Evolutionary conservation across 805 yeast genomes (phyloP).

Genomic region (Metschnikowia henanensis): DNA sequence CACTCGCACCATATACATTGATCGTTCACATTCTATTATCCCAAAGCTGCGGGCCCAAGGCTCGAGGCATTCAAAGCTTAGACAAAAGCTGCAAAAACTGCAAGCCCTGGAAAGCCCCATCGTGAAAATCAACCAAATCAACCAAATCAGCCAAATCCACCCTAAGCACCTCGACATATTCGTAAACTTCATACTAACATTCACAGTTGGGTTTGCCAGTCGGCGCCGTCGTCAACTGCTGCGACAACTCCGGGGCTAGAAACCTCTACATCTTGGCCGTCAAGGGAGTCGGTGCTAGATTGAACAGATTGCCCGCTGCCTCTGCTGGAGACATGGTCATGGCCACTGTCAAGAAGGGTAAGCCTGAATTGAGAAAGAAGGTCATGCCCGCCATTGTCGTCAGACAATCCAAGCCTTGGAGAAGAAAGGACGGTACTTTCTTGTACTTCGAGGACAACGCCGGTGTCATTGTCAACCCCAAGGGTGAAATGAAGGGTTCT

Average conservation of each 20-base stretch:
- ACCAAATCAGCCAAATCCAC: neutral
- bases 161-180: no score
- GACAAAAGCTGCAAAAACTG: no score
- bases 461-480: constrained; percentile 99
- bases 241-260: constrained; percentile 99
- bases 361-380: constrained; percentile 99
- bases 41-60: no score
- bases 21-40: no score
- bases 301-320: constrained; percentile 99
- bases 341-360: constrained; percentile 99
- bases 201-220: constrained; percentile 95
- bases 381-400: constrained; percentile 99
- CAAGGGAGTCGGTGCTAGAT: constrained; percentile 99
- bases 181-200: constrained; percentile 26
- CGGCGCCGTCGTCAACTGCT: constrained; percentile 99
- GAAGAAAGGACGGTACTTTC: constrained; percentile 99
- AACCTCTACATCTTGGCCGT: constrained; percentile 98
- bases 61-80: no score
- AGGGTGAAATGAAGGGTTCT: constrained; percentile 99
- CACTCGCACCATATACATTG: no score
- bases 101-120: no score
- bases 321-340: constrained; percentile 99
- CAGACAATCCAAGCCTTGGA: constrained; percentile 99
- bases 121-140: neutral
- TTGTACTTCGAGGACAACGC: constrained; percentile 99